Percentiles rank a stretch among this genome's conserved stretches.
Evolutionary conservation across 768 basidiomycete genomes (phyloP).

Genomic region (Neoboletus brunneissimus): DNA sequence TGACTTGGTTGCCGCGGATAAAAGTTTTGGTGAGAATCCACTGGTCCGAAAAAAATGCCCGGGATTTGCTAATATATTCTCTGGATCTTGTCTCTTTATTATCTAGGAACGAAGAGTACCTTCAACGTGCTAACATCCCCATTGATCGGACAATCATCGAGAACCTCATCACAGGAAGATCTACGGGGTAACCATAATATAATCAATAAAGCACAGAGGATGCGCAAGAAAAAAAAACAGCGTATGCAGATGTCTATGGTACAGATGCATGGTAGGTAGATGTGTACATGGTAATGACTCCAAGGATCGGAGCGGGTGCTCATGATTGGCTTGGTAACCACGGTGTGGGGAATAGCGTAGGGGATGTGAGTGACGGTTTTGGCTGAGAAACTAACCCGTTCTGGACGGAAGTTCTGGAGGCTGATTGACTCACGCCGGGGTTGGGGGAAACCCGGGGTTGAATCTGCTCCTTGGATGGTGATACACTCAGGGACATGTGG

Average conservation of each 20-base stretch:
- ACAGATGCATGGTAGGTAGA: constrained; percentile 24
- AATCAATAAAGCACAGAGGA: constrained; percentile 5
- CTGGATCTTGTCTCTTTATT: background rate
- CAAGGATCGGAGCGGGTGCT: background rate
- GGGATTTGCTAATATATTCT: background rate
- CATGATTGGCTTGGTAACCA: constrained; percentile 22
- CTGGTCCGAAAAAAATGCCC: background rate
- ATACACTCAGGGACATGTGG: constrained; percentile 14
- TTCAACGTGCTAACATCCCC: constrained; percentile 40
- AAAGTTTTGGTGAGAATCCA: constrained; percentile 48
- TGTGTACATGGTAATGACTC: constrained; percentile 1
- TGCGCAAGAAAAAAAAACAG: constrained; percentile 1
- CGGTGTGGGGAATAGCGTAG: constrained; percentile 20
- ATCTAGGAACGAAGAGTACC: constrained; percentile 52
- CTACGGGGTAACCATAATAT: constrained; percentile 7
- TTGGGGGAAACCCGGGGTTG: constrained; percentile 18
- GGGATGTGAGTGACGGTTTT: constrained; percentile 22
- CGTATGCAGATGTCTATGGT: constrained; percentile 28
- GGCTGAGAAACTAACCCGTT: constrained; percentile 17
- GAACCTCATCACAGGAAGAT: constrained; percentile 32
- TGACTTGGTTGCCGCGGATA: background rate
- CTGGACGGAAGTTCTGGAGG: constrained; percentile 12
- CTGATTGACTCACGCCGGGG: constrained; percentile 3
- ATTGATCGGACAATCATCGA: constrained; percentile 41
- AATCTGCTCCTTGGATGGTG: constrained; percentile 28